phyloP scores from a whole-genome alignment of 495 filamentous ascomycete species.

The Usnea hakonensis region DNA sequence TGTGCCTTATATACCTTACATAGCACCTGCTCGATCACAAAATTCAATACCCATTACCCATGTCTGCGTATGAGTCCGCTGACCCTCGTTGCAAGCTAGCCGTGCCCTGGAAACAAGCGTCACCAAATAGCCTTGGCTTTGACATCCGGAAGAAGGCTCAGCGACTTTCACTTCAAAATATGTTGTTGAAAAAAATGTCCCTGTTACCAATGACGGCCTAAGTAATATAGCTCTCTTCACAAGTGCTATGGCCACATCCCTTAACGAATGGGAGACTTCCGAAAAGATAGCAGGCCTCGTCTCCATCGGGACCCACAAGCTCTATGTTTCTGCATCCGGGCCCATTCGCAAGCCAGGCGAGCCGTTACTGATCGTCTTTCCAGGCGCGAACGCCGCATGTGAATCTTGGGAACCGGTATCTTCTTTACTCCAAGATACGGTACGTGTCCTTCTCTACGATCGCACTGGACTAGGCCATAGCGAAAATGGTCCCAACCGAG shows the following conservation, averaged over 20 bases:
- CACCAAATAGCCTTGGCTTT: no score
- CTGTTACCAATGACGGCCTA: neutral
- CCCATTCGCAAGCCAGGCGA: slow-evolving; percentile 20
- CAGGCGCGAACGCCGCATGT: slow-evolving; percentile 40
- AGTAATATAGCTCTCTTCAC: neutral
- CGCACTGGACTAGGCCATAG: slow-evolving; percentile 37
- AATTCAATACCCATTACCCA: no score
- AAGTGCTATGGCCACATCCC: neutral
- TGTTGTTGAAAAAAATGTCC: neutral
- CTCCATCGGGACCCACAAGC: slow-evolving; percentile 33
- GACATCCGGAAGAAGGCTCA: no score
- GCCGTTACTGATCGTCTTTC: slow-evolving; percentile 38
- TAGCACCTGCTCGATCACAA: no score
- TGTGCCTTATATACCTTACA: no score
- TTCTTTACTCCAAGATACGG: slow-evolving; percentile 25
- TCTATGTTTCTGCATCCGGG: slow-evolving; percentile 30
- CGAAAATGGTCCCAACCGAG: slow-evolving; percentile 22
- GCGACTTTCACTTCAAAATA: no score
- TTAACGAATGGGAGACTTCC: neutral
- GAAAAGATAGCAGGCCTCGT: slow-evolving; percentile 11
- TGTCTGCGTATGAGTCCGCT: no score
- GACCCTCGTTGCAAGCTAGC: no score
- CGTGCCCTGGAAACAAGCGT: no score
- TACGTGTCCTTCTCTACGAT: slow-evolving; percentile 37
- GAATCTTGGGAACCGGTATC: slow-evolving; percentile 37